Conservation (phyloP, 169 alveolate genomes). For the Cryptosporidium ubiquitum region DNA sequence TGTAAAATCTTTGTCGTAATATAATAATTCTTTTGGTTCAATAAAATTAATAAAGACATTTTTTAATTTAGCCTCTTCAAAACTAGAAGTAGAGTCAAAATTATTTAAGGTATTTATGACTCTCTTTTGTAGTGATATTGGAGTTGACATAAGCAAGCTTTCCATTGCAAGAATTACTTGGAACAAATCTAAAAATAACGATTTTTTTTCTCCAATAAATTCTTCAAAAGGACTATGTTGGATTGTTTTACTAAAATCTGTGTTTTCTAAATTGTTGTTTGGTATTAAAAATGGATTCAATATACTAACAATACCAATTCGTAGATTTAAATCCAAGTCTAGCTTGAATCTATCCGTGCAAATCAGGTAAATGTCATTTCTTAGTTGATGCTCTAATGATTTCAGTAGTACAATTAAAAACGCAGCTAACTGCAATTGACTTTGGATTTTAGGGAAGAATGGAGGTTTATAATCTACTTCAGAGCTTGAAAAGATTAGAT, state of each 20-base stretch:
- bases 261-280: not conserved
- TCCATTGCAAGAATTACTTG: slow-evolving; percentile 57
- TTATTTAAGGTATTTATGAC: not conserved
- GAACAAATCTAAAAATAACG: slow-evolving; percentile 25
- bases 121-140: slow-evolving; percentile 38
- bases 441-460: slow-evolving; percentile 18
- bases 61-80: not conserved
- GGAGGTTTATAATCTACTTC: slow-evolving; percentile 40
- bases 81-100: not conserved
- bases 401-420: slow-evolving; percentile 29
- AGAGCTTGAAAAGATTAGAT: slow-evolving; percentile 25
- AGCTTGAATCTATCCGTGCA: slow-evolving; percentile 38
- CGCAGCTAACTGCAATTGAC: slow-evolving; percentile 15
- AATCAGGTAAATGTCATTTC: slow-evolving; percentile 7
- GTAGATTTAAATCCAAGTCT: slow-evolving; percentile 20
- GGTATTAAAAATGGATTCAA: slow-evolving; percentile 14
- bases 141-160: slow-evolving; percentile 19
- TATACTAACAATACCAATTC: slow-evolving; percentile 17
- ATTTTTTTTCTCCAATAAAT: slow-evolving; percentile 15
- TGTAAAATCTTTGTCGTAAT: slow-evolving; percentile 15
- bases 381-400: slow-evolving; percentile 5
- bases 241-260: not conserved
- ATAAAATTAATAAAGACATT: slow-evolving; percentile 14
- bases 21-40: slow-evolving; percentile 35
- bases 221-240: not conserved